phyloP scores from a whole-genome alignment of 2,329 filamentous ascomycete species.

The Sporothrix dimorphospora region DNA sequence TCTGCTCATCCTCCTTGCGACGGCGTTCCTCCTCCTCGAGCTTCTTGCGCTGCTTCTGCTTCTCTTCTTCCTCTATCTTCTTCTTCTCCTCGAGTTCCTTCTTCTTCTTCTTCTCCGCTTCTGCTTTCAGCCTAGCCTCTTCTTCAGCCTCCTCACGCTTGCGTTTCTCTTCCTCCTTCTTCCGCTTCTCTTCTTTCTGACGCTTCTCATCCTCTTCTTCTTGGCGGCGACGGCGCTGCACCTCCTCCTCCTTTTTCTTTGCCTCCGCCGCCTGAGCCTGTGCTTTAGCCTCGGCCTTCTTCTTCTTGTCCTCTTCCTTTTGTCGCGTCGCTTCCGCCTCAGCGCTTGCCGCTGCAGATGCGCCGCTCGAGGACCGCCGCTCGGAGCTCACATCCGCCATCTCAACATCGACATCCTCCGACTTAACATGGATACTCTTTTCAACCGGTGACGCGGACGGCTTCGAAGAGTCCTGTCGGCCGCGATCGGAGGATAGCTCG shows the following conservation, averaged over 20 bases:
- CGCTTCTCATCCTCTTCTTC: constrained; percentile 39
- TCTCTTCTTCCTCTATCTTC: constrained; percentile 39
- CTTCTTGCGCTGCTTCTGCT: constrained; percentile 37
- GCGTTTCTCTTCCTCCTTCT: constrained; percentile 42
- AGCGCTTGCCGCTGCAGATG: constrained; percentile 38
- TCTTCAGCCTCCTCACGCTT: constrained; percentile 38
- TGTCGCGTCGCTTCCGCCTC: constrained; percentile 39
- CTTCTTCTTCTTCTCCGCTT: constrained; percentile 38
- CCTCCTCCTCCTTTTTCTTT: constrained; percentile 39
- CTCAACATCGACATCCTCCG: constrained; percentile 59
- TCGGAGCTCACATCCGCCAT: constrained; percentile 53
- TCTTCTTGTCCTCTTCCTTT: constrained; percentile 41
- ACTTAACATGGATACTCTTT: constrained; percentile 60
- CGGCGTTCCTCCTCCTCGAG: constrained; percentile 38
- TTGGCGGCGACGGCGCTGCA: constrained; percentile 38
- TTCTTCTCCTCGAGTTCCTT: constrained; percentile 36
- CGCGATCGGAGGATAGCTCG: constrained; percentile 42
- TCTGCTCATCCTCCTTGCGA: constrained; percentile 40
- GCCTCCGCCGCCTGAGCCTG: constrained; percentile 32
- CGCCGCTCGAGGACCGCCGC: constrained; percentile 26
- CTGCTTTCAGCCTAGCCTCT: constrained; percentile 38
- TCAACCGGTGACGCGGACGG: constrained; percentile 44
- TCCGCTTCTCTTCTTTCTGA: constrained; percentile 39
- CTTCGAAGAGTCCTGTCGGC: constrained; percentile 49
- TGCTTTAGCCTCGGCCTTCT: constrained; percentile 37